Evolutionary conservation across 2,329 filamentous ascomycete genomes (phyloP).

Genomic region (Madurella mycetomatis): DNA sequence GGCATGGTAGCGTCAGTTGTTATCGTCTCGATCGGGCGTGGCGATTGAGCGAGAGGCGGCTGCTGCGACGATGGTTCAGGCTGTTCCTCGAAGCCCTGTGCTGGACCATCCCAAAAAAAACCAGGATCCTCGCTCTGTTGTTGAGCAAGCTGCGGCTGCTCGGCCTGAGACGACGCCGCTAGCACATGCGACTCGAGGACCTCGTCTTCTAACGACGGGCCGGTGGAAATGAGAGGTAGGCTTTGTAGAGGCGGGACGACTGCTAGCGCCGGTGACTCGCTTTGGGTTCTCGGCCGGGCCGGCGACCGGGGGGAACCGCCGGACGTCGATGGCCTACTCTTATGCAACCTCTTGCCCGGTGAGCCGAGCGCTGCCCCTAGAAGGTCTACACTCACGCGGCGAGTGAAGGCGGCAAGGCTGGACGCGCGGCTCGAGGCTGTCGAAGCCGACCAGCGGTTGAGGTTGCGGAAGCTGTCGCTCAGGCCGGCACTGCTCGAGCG

Average conservation of each 20-base stretch:
- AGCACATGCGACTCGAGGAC: slow-evolving; percentile 26
- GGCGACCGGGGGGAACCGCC: slow-evolving; percentile 24
- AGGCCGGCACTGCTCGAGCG: slow-evolving; percentile 35
- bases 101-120: slow-evolving; percentile 26
- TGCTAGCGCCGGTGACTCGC: slow-evolving; percentile 21
- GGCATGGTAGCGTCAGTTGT: slow-evolving; percentile 28
- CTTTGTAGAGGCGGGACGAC: slow-evolving; percentile 33
- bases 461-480: slow-evolving; percentile 44
- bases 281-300: slow-evolving; percentile 16
- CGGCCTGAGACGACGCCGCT: slow-evolving; percentile 8
- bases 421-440: slow-evolving; percentile 47
- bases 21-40: slow-evolving; percentile 22
- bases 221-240: slow-evolving; percentile 39
- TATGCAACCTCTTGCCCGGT: slow-evolving; percentile 36
- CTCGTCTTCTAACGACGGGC: slow-evolving; percentile 38
- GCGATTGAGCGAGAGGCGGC: slow-evolving; percentile 11
- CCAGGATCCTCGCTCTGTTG: slow-evolving; percentile 15
- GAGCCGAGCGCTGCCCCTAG: slow-evolving; percentile 30
- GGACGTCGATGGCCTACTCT: slow-evolving; percentile 33
- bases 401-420: slow-evolving; percentile 35
- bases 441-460: slow-evolving; percentile 52
- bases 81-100: slow-evolving; percentile 15
- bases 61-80: slow-evolving; percentile 19
- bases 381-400: slow-evolving; percentile 44
- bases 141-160: slow-evolving; percentile 6